These are phyloP conservation scores for Chenopodium formosanum DNA, from an alignment of 148 eudicot genomes.

Conservation along the genomic window DNA sequence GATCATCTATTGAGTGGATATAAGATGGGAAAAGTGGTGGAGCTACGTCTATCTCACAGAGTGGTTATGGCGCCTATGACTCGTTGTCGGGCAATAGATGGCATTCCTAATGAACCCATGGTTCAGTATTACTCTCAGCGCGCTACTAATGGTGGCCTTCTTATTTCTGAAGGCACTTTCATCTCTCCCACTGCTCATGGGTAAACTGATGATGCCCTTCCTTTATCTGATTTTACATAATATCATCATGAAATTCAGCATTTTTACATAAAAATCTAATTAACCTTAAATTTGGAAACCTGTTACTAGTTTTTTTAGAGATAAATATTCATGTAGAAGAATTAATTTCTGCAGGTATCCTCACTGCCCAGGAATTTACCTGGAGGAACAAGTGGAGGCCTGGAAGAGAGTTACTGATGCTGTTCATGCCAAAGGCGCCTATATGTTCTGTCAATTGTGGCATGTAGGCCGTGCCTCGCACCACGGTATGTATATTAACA, in stretches of 20 bases:
- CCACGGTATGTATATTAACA: conserved; percentile 46
- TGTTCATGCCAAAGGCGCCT: conserved; percentile 67
- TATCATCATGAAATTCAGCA: neutral
- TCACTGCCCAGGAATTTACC: conserved; percentile 75
- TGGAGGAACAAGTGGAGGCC: conserved; percentile 63
- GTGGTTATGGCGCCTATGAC: conserved; percentile 77
- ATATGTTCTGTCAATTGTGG: conserved; percentile 83
- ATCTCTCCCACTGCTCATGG: conserved; percentile 70
- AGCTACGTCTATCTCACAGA: conserved; percentile 54
- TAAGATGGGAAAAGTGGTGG: conserved; percentile 66
- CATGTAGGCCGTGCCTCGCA: conserved; percentile 92
- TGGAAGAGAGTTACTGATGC: conserved; percentile 83
- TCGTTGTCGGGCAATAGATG: conserved; percentile 66
- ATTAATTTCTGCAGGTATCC: conserved; percentile 58
- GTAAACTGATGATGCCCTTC: conserved; percentile 25
- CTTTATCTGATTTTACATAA: too few relatives aligned
- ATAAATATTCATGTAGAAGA: neutral
- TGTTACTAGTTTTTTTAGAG: neutral
- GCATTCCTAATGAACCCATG: conserved; percentile 51
- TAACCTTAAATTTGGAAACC: neutral
- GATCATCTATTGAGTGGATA: conserved; percentile 38
- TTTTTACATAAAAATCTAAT: too few relatives aligned
- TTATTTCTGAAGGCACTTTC: conserved; percentile 70
- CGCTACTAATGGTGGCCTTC: conserved; percentile 59
- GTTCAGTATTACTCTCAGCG: conserved; percentile 67